A percentile compares a stretch with the other conserved stretches of the same genome.
phyloP scores from a whole-genome alignment of 1,284 basidiomycete genomes.

The Moniliella sp. region DNA sequence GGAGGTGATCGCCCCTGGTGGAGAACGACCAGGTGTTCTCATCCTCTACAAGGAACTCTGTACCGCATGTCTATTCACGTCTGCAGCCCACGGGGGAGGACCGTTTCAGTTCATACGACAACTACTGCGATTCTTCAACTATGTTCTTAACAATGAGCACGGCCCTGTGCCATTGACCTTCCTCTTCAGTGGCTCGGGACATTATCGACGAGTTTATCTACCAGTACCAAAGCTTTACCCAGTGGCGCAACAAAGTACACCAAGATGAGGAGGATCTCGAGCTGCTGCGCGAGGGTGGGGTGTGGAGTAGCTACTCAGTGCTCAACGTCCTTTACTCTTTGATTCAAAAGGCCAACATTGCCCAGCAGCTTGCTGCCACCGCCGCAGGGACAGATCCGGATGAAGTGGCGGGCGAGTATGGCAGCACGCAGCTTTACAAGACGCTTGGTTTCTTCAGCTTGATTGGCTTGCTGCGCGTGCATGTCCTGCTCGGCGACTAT shows the following conservation, averaged over 20 bases:
- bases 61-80: slow-evolving; percentile 75
- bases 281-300: slow-evolving; percentile 27
- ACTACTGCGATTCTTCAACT: slow-evolving; percentile 90
- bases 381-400: too few relatives aligned
- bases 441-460: slow-evolving; percentile 95
- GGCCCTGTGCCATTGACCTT: too few relatives aligned
- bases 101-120: slow-evolving; percentile 92
- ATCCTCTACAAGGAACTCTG: neutral
- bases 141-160: too few relatives aligned
- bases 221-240: slow-evolving; percentile 83
- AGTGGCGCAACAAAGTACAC: slow-evolving; percentile 53
- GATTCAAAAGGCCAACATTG: slow-evolving; percentile 85
- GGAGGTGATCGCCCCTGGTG: slow-evolving; percentile 75
- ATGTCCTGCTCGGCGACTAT: slow-evolving; percentile 84
- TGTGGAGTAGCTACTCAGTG: slow-evolving; percentile 92
- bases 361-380: slow-evolving; percentile 68
- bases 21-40: slow-evolving; percentile 44
- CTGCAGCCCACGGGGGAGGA: slow-evolving; percentile 86
- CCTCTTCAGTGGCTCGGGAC: slow-evolving; percentile 70
- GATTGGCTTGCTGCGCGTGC: slow-evolving; percentile 79
- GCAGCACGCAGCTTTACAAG: slow-evolving; percentile 66
- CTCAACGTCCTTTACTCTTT: slow-evolving; percentile 93
- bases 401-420: slow-evolving; percentile 86
- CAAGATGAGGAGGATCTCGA: slow-evolving; percentile 65
- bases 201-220: slow-evolving; percentile 99